These are phyloP conservation scores for Geoglossum cookeanum DNA, from an alignment of 2,329 filamentous ascomycete species.

Conservation along the genomic window DNA sequence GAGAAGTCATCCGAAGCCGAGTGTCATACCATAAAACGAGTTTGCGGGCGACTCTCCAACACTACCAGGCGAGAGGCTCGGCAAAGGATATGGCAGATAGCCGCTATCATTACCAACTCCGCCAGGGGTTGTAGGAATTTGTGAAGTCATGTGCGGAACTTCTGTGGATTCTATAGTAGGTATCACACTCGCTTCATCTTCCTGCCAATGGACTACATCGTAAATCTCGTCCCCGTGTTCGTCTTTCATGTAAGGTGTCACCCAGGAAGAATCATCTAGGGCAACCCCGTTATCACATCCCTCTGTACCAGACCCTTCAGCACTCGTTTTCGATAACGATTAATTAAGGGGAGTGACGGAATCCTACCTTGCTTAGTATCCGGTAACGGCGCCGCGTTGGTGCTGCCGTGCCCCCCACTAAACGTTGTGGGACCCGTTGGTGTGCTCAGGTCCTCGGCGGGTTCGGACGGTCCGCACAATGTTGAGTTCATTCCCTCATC, in stretches of 20 bases:
- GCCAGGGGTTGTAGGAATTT: not conserved
- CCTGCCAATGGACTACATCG: no score
- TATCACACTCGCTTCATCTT: not conserved
- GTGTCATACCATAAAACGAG: not conserved
- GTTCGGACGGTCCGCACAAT: not conserved
- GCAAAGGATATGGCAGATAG: not conserved
- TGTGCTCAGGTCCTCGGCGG: not conserved
- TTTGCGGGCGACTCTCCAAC: not conserved
- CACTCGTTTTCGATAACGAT: not conserved
- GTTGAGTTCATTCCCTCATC: not conserved
- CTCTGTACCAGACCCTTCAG: not conserved
- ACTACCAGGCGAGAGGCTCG: not conserved
- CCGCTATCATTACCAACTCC: not conserved
- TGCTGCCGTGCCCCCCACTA: not conserved
- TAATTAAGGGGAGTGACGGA: not conserved
- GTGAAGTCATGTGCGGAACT: not conserved
- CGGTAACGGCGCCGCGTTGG: not conserved
- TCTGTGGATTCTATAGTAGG: not conserved
- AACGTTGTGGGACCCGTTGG: not conserved
- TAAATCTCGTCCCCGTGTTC: no score
- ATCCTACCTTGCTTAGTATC: not conserved
- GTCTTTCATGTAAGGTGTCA: no score
- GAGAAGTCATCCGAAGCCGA: not conserved
- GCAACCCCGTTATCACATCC: not conserved
- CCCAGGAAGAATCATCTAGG: not conserved